Evolutionary conservation across 305 asterid genomes (phyloP).

Genomic region (Fraxinus baroniana): DNA sequence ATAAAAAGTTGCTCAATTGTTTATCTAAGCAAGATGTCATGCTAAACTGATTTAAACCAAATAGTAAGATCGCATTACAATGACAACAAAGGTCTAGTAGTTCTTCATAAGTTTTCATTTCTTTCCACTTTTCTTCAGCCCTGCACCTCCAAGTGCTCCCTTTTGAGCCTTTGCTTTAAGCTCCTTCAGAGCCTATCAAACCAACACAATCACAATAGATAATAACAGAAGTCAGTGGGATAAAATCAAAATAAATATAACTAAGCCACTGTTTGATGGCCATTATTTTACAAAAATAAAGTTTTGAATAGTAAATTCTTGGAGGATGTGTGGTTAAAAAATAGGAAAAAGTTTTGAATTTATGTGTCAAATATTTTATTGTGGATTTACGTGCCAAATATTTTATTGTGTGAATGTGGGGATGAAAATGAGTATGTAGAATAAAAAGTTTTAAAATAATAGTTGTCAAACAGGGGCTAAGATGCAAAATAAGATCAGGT

Average conservation of each 20-base stretch:
- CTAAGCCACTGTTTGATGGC: too few relatives aligned
- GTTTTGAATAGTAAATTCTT: too few relatives aligned
- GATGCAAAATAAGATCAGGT: background rate
- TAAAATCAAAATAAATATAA: background rate
- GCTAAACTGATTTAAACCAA: conserved; percentile 13
- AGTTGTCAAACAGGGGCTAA: background rate
- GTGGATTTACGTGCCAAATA: too few relatives aligned
- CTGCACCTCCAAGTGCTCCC: conserved; percentile 83
- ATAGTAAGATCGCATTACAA: background rate
- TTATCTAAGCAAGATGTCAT: background rate
- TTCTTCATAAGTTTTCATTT: conserved; percentile 38
- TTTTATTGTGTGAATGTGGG: too few relatives aligned
- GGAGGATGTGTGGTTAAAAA: too few relatives aligned
- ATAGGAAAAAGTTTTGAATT: too few relatives aligned
- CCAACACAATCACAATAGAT: background rate
- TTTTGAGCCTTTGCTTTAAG: conserved; percentile 84
- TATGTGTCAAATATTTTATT: too few relatives aligned
- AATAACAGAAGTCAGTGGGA: background rate
- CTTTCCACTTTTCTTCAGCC: conserved; percentile 95
- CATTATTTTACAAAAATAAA: too few relatives aligned
- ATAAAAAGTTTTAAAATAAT: too few relatives aligned
- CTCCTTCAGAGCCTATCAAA: conserved; percentile 74
- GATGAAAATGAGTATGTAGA: too few relatives aligned
- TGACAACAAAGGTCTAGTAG: background rate
- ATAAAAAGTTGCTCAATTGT: background rate